These are phyloP conservation scores for Sporothrix schenckii DNA, from an alignment of 2,329 filamentous ascomycete genomes.

Conservation along the genomic window DNA sequence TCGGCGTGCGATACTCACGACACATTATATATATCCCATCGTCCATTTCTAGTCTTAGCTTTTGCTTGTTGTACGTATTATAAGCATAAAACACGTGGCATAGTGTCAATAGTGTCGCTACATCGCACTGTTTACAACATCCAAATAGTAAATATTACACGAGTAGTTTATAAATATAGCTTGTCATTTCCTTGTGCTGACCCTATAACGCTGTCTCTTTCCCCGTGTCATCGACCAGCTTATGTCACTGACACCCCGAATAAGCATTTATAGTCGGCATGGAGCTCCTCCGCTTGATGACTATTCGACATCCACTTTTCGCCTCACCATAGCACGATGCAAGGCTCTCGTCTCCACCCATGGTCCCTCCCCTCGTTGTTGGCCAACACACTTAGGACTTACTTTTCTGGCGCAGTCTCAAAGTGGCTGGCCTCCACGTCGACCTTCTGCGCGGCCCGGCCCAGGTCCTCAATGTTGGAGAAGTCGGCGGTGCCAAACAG, in stretches of 20 bases:
- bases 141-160: conserved; percentile 14
- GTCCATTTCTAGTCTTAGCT: background rate
- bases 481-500: conserved; percentile 38
- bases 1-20: background rate
- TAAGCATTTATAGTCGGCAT: conserved; percentile 10
- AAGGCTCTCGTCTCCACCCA: background rate
- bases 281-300: conserved; percentile 1
- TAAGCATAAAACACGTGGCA: background rate
- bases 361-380: background rate
- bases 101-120: background rate
- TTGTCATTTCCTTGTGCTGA: background rate
- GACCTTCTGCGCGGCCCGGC: conserved; percentile 30
- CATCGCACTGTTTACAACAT: background rate
- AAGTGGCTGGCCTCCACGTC: conserved; percentile 30
- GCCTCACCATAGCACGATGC: no score
- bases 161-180: background rate
- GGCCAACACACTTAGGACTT: background rate
- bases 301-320: conserved; percentile 14
- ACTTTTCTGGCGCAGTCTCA: conserved; percentile 4
- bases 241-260: background rate
- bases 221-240: no score
- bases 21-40: conserved; percentile 11
- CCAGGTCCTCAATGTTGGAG: conserved; percentile 36
- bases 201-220: background rate
- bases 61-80: background rate